These are phyloP conservation scores for Chytriomyces sp. DNA, from an alignment of 192 early-diverging fungal species.

Conservation along the genomic window DNA sequence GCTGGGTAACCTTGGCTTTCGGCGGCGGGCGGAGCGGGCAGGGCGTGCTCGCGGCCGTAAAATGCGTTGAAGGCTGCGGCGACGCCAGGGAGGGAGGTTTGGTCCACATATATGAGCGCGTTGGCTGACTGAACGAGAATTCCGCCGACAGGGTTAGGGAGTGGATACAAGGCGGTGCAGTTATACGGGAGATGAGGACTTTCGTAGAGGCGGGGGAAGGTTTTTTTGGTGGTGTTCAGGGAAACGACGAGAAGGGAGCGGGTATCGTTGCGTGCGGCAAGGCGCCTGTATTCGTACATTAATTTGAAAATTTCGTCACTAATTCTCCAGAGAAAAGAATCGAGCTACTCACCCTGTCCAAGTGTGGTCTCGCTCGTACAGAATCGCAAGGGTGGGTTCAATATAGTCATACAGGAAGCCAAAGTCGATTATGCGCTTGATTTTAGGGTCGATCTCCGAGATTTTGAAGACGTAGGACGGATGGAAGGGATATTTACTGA, in stretches of 20 bases:
- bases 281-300: constrained; percentile 55
- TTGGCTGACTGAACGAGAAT: constrained; percentile 79
- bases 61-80: constrained; percentile 76
- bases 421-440: constrained; percentile 86
- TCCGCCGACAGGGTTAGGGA: constrained; percentile 86
- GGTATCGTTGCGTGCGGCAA: constrained; percentile 69
- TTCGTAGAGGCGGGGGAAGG: constrained; percentile 81
- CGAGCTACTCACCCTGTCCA: constrained; percentile 76
- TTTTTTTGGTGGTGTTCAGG: constrained; percentile 72
- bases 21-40: constrained; percentile 38
- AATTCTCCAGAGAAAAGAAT: constrained; percentile 2
- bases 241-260: constrained; percentile 81
- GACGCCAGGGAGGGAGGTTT: constrained; percentile 75
- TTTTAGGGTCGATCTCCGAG: constrained; percentile 44
- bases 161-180: constrained; percentile 64
- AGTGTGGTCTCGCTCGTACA: constrained; percentile 83
- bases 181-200: constrained; percentile 83
- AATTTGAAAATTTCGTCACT: not conserved
- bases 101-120: constrained; percentile 81
- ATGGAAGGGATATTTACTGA: constrained; percentile 48
- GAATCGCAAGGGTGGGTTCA: constrained; percentile 91
- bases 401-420: constrained; percentile 88
- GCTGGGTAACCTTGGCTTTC: constrained; percentile 31
- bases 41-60: constrained; percentile 47
- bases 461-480: constrained; percentile 47